Evolutionary conservation across 2,329 filamentous ascomycete genomes (phyloP), one percentile per base, ranked within the genome.

Genomic region (Stachybotrys elegans): DNA sequence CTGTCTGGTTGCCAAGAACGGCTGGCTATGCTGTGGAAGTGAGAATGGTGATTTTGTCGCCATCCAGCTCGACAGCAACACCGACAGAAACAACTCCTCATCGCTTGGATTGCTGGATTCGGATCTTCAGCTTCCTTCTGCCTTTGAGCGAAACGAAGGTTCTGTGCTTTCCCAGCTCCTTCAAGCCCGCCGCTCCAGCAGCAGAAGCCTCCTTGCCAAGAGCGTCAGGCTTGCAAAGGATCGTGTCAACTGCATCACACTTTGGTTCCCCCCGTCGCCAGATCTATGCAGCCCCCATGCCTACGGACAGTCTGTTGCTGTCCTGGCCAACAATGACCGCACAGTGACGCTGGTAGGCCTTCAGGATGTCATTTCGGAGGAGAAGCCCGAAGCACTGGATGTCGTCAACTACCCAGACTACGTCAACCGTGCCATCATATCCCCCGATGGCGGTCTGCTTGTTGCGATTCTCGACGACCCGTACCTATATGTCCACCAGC

Each of bases 351-450:
- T 96, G n/a, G 88, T 94, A 59, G 86, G 84, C 40, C 71, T 97
- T 17, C 72, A 78, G 22, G 79, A 84, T 42, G 78, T 81, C 42
- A 65, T 68, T 4, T 56, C 56, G 25, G 60, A 61, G 36, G 63
- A 69, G 14, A 63, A 63, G 39, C 62, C 65, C 13, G 73, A 86
- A 47, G 73, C 85, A 27, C 67, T 94, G 19, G 81, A 87, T 43
- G 76, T 83, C 35, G 70, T 96, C 43, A 75, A 79, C 4, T 84
- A 95, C 51, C 84, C 87, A 5, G 86, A 92, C 59, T 86, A 83
- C 51, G 92, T 97, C 70, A 98, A 98, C 57, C 89, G 94, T 58
- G 88, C 91, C 25, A 81, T 91, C n/a, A 84, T 98, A 42, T 96
- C 92, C 6, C 93, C 92, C 0, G 86, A 96, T 60, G 92, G 91